Conservation (phyloP, 1,284 basidiomycete genomes). For the Puccinia novopanici region DNA sequence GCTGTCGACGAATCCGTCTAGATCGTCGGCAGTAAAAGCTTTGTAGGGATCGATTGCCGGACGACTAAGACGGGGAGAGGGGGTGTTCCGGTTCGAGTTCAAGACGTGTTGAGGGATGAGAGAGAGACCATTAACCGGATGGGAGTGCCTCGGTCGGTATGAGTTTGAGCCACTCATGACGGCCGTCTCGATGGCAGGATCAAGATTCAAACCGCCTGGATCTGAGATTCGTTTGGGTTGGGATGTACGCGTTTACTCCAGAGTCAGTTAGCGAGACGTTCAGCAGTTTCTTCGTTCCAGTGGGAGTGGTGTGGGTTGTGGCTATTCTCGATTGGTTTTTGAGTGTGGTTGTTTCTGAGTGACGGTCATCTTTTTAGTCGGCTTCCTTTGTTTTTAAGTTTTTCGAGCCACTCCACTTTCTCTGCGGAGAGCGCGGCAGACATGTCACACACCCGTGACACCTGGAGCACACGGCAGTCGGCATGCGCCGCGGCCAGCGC, state of each 20-base stretch:
- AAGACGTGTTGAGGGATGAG: constrained; percentile 50
- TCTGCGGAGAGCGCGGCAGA: too few relatives aligned
- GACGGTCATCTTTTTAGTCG: too few relatives aligned
- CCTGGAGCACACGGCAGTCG: too few relatives aligned
- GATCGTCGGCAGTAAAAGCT: constrained; percentile 42
- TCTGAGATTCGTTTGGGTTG: constrained; percentile 6
- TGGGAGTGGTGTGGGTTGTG: too few relatives aligned
- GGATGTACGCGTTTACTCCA: background rate
- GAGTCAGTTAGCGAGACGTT: too few relatives aligned
- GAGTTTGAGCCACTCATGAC: constrained; percentile 29
- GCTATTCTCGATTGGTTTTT: too few relatives aligned
- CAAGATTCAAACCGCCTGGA: background rate
- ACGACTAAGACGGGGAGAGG: constrained; percentile 41
- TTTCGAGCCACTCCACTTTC: too few relatives aligned
- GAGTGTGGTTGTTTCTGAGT: too few relatives aligned
- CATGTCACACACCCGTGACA: too few relatives aligned
- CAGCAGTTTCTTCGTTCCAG: too few relatives aligned
- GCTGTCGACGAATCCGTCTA: constrained; percentile 48
- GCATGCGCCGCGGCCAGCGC: too few relatives aligned
- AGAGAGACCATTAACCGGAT: constrained; percentile 47
- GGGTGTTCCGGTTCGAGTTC: constrained; percentile 21
- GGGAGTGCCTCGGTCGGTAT: constrained; percentile 36
- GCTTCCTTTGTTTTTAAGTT: too few relatives aligned
- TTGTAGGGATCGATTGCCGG: constrained; percentile 44
- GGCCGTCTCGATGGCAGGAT: background rate